Evolutionary conservation across 2,329 filamentous ascomycete genomes (phyloP).

Genomic region (Neurospora sp.): DNA sequence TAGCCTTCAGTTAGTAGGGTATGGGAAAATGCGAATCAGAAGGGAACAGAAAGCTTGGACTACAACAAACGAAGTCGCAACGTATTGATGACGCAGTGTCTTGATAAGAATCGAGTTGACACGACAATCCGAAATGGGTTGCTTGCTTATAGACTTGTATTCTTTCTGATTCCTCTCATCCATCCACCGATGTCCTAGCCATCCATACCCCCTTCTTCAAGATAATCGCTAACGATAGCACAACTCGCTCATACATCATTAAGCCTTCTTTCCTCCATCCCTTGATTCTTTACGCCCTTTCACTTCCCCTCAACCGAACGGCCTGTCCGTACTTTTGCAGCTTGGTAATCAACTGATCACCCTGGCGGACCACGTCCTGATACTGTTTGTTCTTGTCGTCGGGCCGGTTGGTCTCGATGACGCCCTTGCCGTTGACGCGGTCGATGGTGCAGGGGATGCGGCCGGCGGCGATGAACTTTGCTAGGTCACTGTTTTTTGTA

Average conservation of each 20-base stretch:
- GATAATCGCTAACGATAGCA: neutral
- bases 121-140: neutral
- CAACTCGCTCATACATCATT: neutral
- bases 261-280: neutral
- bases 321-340: constrained; percentile 98
- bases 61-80: neutral
- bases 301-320: constrained; percentile 85
- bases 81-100: neutral
- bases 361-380: constrained; percentile 93
- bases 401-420: constrained; percentile 95
- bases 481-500: constrained; percentile 60
- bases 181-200: neutral
- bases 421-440: constrained; percentile 87
- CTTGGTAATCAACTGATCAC: constrained; percentile 96
- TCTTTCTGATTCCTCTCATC: neutral
- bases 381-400: constrained; percentile 99
- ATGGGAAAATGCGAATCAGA: neutral
- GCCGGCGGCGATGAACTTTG: constrained; percentile 91
- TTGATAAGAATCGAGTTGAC: neutral
- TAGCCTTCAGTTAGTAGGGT: neutral
- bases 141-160: neutral
- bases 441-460: constrained; percentile 96
- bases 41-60: neutral
- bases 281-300: constrained; percentile 57
- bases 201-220: neutral